phyloP scores from a whole-genome alignment of 352 stramenopile species.

The Phytophthora melonis region DNA sequence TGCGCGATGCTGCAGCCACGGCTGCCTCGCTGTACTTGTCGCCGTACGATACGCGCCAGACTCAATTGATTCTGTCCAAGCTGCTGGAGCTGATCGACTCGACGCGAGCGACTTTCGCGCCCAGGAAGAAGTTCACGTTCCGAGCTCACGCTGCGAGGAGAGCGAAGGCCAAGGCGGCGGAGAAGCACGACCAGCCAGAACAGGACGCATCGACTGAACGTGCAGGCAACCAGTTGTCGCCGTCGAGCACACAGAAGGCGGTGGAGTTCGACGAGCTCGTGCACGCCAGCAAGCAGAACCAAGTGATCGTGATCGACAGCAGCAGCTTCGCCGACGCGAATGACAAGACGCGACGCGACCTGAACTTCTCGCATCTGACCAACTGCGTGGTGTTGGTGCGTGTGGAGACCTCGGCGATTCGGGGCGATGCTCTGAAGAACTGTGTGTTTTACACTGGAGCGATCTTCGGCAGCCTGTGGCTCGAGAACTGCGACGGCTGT shows the following conservation, averaged over 20 bases:
- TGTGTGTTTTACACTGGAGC: conserved; percentile 83
- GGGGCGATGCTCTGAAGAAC: conserved; percentile 68
- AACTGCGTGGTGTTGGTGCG: conserved; percentile 79
- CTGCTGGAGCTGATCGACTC: conserved; percentile 74
- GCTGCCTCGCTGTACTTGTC: conserved; percentile 85
- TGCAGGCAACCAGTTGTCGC: conserved; percentile 15
- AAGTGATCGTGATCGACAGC: conserved; percentile 77
- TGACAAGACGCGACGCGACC: conserved; percentile 56
- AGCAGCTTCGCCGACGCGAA: conserved; percentile 50
- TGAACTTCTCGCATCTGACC: conserved; percentile 76
- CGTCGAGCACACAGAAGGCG: conserved; percentile 4
- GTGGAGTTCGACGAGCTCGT: conserved; percentile 66
- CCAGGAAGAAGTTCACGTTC: conserved; percentile 90
- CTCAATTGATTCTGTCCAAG: conserved; percentile 71
- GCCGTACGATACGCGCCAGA: conserved; percentile 88
- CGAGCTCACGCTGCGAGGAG: conserved; percentile 42
- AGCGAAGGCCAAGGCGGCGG: conserved; percentile 29
- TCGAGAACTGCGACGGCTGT: conserved; percentile 81
- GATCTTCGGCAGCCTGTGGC: conserved; percentile 86
- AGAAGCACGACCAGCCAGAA: conserved; percentile 33
- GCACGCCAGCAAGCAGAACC: conserved; percentile 61
- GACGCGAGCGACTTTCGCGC: conserved; percentile 70
- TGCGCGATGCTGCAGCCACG: conserved; percentile 66
- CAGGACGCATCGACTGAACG: neutral
- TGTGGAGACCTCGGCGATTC: conserved; percentile 79